A percentile compares a stretch with the other conserved stretches of the same genome.
phyloP scores from a whole-genome alignment of 257 asterid species.

The Solanum raphanifolium region DNA sequence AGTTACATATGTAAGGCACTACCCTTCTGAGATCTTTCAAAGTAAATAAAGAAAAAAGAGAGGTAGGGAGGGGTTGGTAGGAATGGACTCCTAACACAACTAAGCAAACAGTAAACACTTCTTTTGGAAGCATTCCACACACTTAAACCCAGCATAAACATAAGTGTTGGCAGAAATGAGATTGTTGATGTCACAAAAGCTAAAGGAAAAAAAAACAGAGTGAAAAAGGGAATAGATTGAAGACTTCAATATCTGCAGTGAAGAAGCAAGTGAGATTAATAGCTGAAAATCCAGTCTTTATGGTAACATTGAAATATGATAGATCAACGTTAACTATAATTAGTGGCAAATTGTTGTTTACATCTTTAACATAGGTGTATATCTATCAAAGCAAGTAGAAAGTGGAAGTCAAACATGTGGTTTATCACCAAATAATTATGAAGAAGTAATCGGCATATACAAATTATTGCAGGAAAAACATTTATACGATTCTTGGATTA shows the following conservation, averaged over 20 bases:
- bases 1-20: not conserved
- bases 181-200: not conserved
- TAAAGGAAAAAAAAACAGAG: not conserved
- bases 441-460: not conserved
- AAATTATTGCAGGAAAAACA: not conserved
- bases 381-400: not conserved
- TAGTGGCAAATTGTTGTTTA: not conserved
- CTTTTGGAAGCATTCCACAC: not conserved
- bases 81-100: not conserved
- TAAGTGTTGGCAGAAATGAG: not conserved
- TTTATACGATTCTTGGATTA: not conserved
- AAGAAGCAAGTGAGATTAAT: constrained; percentile 85
- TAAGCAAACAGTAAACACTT: not conserved
- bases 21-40: not conserved
- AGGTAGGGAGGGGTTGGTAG: not conserved
- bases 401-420: not conserved
- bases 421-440: not conserved
- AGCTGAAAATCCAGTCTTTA: constrained; percentile 89
- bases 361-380: not conserved
- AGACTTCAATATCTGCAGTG: constrained; percentile 48
- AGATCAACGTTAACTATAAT: not conserved
- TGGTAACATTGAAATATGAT: constrained; percentile 51
- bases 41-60: not conserved
- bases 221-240: constrained; percentile 23
- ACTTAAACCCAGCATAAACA: not conserved